Base-by-base conservation (phyloP, 768 basidiomycete species). In the Tricholoma hemisulphureum region DNA sequence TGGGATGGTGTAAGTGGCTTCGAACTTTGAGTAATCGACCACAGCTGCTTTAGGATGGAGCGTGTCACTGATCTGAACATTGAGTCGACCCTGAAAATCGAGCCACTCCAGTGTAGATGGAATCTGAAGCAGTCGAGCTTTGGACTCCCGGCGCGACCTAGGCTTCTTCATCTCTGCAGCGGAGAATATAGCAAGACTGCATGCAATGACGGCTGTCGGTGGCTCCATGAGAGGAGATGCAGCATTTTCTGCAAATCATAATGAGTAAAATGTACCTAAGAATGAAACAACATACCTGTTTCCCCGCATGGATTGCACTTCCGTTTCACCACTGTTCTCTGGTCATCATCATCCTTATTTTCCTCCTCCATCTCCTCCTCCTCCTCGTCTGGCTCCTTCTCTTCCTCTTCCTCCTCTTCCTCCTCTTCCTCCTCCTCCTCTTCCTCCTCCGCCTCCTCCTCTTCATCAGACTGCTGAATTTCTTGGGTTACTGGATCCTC, bases 401-500 rank as follows among this genome's bases (percentile, higher is more conserved):
- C 37, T 20, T 39, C 37, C 5, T 39, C 37, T 6, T 31, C 29
- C 29, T 31, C 10, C 10, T 31, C 29, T 10, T 31, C 29, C 29
- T 31, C 29, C 29, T 31, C 29, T 10, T 31, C 29, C 29, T 31
- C 29, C 29, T 31, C 29, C 29, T 31, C 29, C 29, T 31, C 29
- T 9, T 18, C n/a, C 2, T 39, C 37, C 6, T 20, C 68, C 63
- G 32, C 62, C 16, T 39, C 37, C 16, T 39, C 37, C 16, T 39
- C 37, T 20, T 39, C 37, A 18, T 39, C 37, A 20, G 37, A 39
- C 37, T 18, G 37, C 37, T 18, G n/a, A 39, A 39, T 5, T 39
- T 39, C 37, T 39, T 39, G 37, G 37, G n/a, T 39, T 5, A 39
- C 37, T 10, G 18, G 18, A 20, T 39, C 37, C 1, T 5, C 1